These are phyloP conservation scores for Poa pratensis DNA, from an alignment of 176 grass and related monocot species.

Conservation along the genomic window DNA sequence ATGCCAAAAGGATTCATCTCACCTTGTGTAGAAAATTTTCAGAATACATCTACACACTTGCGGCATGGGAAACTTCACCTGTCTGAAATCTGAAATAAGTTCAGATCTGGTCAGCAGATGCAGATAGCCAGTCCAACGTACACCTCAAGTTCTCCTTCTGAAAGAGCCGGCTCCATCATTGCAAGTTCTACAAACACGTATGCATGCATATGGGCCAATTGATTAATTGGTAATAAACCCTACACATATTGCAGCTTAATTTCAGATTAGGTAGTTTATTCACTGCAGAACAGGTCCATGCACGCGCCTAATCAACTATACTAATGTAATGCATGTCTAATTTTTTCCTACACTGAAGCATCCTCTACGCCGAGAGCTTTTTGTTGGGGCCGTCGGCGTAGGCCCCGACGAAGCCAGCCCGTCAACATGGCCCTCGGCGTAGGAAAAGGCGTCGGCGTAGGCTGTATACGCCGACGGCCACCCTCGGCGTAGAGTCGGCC, in stretches of 20 bases:
- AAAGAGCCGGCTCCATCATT: constrained; percentile 46
- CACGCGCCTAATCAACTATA: not conserved
- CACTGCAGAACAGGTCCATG: not conserved
- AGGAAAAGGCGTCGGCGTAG: too few species aligned
- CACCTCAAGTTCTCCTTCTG: constrained; percentile 32
- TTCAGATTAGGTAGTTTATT: not conserved
- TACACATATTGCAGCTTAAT: not conserved
- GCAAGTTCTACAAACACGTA: not conserved
- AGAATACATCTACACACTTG: constrained; percentile 8
- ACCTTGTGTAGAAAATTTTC: not conserved
- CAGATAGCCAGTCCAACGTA: not conserved
- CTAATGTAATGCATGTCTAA: too few species aligned
- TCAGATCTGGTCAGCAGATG: constrained; percentile 50
- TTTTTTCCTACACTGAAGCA: too few species aligned
- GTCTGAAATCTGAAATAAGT: constrained; percentile 29
- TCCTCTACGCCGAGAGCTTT: too few species aligned
- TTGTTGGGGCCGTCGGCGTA: too few species aligned
- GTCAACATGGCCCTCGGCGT: too few species aligned
- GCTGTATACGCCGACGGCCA: too few species aligned
- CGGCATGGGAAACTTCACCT: constrained; percentile 47
- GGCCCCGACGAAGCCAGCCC: too few species aligned
- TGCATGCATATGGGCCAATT: constrained; percentile 21
- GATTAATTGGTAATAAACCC: too few species aligned
- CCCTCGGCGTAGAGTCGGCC: too few species aligned
- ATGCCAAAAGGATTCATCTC: not conserved